Conservation (phyloP, 306 rosid genomes). For the Malus orientalis region DNA sequence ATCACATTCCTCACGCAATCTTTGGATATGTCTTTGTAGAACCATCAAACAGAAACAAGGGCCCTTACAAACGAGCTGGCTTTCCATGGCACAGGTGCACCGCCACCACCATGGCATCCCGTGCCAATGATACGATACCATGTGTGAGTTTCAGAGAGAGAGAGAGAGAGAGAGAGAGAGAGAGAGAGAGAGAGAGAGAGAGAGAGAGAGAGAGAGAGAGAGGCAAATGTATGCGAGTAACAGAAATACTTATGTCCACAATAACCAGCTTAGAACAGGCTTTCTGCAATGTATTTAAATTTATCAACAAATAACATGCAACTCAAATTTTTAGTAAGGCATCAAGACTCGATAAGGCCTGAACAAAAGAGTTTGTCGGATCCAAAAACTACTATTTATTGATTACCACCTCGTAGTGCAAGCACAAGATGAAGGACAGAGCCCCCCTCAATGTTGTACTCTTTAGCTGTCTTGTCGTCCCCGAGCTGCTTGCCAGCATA, state of each 20-base stretch:
- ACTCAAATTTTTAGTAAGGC: background rate
- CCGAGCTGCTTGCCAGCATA: slow-evolving; percentile 98
- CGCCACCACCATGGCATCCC: too few relatives aligned
- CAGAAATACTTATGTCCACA: background rate
- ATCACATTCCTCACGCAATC: too few relatives aligned
- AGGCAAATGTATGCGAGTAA: background rate
- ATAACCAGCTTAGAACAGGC: background rate
- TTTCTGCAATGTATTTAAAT: background rate
- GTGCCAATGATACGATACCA: too few relatives aligned
- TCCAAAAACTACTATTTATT: slow-evolving; percentile 6
- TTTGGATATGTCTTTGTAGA: too few relatives aligned
- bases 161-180: too few relatives aligned
- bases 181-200: too few relatives aligned
- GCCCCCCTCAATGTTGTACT: slow-evolving; percentile 97
- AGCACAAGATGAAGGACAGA: slow-evolving; percentile 95
- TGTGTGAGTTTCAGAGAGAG: too few relatives aligned
- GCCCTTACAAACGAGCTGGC: background rate
- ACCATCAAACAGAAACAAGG: background rate
- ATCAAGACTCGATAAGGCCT: background rate
- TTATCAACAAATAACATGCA: background rate
- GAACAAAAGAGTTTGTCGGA: background rate
- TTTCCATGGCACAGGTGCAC: too few relatives aligned
- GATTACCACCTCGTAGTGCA: slow-evolving; percentile 76
- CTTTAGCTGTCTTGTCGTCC: slow-evolving; percentile 96
- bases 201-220: background rate